phyloP scores from a whole-genome alignment of 176 grass and related monocot genomes.

The Phyllostachys edulis region DNA sequence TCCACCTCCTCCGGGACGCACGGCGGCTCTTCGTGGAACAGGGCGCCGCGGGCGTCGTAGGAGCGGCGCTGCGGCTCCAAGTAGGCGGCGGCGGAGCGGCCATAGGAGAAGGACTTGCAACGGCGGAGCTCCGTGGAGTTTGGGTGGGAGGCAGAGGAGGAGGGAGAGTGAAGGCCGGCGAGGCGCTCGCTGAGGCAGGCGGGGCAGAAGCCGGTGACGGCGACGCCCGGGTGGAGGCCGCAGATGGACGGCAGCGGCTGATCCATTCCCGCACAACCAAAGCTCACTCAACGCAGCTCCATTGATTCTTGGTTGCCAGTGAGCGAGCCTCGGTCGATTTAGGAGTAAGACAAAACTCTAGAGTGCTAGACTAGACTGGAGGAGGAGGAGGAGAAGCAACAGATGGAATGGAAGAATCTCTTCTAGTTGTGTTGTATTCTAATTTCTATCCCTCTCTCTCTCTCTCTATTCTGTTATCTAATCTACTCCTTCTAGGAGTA shows the following conservation, averaged over 20 bases:
- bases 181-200: slow-evolving; percentile 93
- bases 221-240: slow-evolving; percentile 67
- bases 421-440: background rate
- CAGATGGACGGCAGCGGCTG: slow-evolving; percentile 36
- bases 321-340: background rate
- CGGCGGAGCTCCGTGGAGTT: slow-evolving; percentile 53
- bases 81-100: slow-evolving; percentile 20
- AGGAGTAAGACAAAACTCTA: background rate
- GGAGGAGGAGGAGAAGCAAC: background rate
- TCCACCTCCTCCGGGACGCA: slow-evolving; percentile 2
- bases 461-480: background rate
- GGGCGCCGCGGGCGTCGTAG: slow-evolving; percentile 56
- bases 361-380: background rate
- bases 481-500: background rate
- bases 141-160: background rate
- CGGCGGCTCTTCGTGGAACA: slow-evolving; percentile 31
- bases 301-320: background rate
- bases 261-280: background rate
- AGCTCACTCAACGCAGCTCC: background rate
- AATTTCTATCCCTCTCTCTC: background rate
- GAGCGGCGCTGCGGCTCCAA: slow-evolving; percentile 72
- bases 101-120: slow-evolving; percentile 62
- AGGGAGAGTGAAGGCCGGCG: slow-evolving; percentile 53
- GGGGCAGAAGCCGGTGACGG: slow-evolving; percentile 84
- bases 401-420: background rate